Evolutionary conservation across 2,329 filamentous ascomycete species (phyloP), one percentile per base, ranked within the genome.

Genomic region (Aspergillus calidoustus): DNA sequence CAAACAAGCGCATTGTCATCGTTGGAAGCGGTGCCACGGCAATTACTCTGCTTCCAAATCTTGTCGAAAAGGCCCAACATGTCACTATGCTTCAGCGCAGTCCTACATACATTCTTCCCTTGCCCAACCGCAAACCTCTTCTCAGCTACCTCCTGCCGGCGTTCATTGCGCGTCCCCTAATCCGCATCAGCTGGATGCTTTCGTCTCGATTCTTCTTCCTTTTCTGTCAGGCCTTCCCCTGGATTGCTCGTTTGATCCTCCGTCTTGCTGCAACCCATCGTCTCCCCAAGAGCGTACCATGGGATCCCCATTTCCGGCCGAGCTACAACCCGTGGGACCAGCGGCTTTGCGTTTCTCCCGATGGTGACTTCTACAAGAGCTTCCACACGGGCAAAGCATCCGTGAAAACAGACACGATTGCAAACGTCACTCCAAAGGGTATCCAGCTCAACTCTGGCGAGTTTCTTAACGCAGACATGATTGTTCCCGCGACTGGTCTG

Each of bases 71-170:
- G 44, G 91, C 90, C 5, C 78, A 77, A 5, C 83, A 85, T 15
- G 87, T 93, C 30, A 94, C 91, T 1, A 92, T 94, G 86, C 83
- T 96, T 3, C 92, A 96, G 77, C 87, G 92, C 60, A 92, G 88
- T 50, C 92, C 92, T 0, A 85, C 84, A 0, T 93, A 91, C 69
- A 83, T 93, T 59, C 67, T 90, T 49, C 79, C 84, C n/a, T 68
- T 87, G 1, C 77, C 83, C 0, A 80, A 82, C 25, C 60, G 50
- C 53, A 53, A 51, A 9, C 48, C 68, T 50, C 56, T 69, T 59
- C 59, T 71, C 28, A 60, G 64, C 7, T 72, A 68, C n/a, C 34
- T 78, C 1, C 63, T 85, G 3, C 79, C 77, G 9, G 72, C 71
- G 2, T 69, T 81, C 1, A 69, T 71, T 7, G 69, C 68, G 15